Base-by-base conservation (phyloP, 1,284 basidiomycete genomes). In the Bjerkandera adusta region DNA sequence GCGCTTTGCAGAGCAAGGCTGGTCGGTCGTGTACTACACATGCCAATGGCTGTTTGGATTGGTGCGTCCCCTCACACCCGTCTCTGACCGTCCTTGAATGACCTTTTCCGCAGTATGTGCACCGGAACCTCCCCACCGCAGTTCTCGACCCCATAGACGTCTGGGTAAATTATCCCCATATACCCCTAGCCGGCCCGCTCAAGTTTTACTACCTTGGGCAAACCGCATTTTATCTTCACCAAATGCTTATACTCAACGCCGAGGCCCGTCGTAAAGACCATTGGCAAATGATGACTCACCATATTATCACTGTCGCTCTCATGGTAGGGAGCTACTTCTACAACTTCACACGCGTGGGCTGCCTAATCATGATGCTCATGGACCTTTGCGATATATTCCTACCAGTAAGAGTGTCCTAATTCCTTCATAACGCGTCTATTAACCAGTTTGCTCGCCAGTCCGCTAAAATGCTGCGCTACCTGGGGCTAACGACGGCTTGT, bases 1-100 rank as follows among this genome's bases (percentile, higher is more conserved):
- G 38, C 76, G 96, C 51, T 98, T 98, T 62, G 91, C 92, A 3
- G 96, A 98, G 68, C 96, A 99, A 69, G 89, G 91, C 43, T 99
- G 93, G 91, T 82, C 83, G 35, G 75, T 87, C 41, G 66, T 89
- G 36, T 97, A 96, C 69, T 95, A 91, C 64, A 69, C 78, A 29
- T 56, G 80, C 5, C 87, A 85, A 54, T 95, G 85, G 78, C 66
- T 66, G 18, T 81, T 85, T 58, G 94, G 94, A n/a, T 55, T 92
- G 56, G 94, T 97, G 64, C 69, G 94, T 83, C 6, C 29, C 39
- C 45, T 43, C n/a, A n/a, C n/a, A n/a, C n/a, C n/a, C n/a, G n/a
- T n/a, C 54, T 41, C 46, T 45, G 35, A 49, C 44, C 43, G 50
- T 46, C 27, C 52, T 42, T 47, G 29, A 36, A 30, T 46, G 24